Percentiles rank a stretch among this genome's conserved stretches.
Conservation (phyloP, 441 rosid species). For the Pelargonium australe region DNA sequence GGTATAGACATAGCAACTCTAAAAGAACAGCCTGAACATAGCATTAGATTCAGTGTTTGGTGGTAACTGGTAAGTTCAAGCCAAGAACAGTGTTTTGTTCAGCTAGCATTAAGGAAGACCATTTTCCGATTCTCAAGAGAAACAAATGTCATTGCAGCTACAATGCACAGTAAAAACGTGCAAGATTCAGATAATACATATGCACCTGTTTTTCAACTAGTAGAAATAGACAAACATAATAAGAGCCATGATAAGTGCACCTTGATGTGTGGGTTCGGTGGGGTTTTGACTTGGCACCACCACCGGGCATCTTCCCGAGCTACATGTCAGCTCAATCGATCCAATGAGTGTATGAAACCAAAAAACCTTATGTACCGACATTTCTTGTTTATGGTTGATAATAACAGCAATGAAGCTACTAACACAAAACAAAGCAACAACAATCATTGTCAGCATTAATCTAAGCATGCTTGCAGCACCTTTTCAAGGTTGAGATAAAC, state of each 20-base stretch:
- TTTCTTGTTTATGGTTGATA: background rate
- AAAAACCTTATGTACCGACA: too few species aligned
- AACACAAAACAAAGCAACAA: conserved; percentile 20
- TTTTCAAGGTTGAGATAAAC: background rate
- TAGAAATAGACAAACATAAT: conserved; percentile 17
- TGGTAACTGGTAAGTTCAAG: background rate
- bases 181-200: conserved; percentile 11
- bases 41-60: background rate
- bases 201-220: conserved; percentile 22
- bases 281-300: background rate
- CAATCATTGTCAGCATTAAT: conserved; percentile 35
- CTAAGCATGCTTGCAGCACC: conserved; percentile 15
- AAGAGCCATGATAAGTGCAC: conserved; percentile 6
- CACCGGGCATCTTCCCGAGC: background rate
- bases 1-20: conserved; percentile 11
- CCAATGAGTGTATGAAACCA: background rate
- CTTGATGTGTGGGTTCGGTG: background rate
- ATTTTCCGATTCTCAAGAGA: background rate
- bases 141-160: conserved; percentile 13
- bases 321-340: background rate
- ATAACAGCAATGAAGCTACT: background rate
- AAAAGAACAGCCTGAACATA: conserved; percentile 11
- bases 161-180: conserved; percentile 8
- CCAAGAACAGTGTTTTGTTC: too few species aligned
- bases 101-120: background rate